Conservation (phyloP, 2,329 filamentous ascomycete species). For the Neonectria hederae region DNA sequence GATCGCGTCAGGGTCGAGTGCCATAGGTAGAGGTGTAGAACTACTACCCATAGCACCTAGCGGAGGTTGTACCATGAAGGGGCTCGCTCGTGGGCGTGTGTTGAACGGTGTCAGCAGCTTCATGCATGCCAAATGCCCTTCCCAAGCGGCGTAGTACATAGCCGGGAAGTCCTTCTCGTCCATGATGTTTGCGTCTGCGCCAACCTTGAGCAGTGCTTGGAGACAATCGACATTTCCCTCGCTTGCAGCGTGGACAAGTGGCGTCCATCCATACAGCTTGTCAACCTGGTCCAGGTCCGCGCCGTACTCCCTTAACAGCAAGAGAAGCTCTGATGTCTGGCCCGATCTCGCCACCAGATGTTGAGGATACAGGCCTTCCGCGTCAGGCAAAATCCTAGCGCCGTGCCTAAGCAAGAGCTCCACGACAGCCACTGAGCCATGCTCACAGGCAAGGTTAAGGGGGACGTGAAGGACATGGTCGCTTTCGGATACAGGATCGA, state of each 20-base stretch:
- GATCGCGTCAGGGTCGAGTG: constrained; percentile 85
- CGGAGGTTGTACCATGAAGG: constrained; percentile 54
- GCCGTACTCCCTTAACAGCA: constrained; percentile 84
- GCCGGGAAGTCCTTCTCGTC: constrained; percentile 95
- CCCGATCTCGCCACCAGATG: constrained; percentile 93
- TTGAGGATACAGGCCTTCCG: constrained; percentile 96
- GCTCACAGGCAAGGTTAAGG: constrained; percentile 92
- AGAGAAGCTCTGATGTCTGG: constrained; percentile 79
- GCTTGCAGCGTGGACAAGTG: constrained; percentile 93
- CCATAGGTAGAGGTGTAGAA: constrained; percentile 67
- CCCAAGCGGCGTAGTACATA: constrained; percentile 99
- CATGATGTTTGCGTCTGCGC: constrained; percentile 79
- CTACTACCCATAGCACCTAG: constrained; percentile 59
- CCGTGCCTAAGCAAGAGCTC: constrained; percentile 83
- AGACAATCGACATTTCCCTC: constrained; percentile 94
- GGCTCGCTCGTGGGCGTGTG: constrained; percentile 54
- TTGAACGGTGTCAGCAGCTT: constrained; percentile 76
- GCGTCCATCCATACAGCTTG: constrained; percentile 97
- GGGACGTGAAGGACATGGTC: constrained; percentile 96
- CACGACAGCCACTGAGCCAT: constrained; percentile 86
- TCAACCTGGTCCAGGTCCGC: constrained; percentile 92
- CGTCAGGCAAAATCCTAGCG: constrained; percentile 88
- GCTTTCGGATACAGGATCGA: constrained; percentile 85
- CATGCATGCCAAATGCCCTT: constrained; percentile 96
- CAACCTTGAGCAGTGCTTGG: constrained; percentile 80